A percentile compares a stretch with the other conserved stretches of the same genome.
Conservation (phyloP, 192 early-diverging fungal species). For the Backusella psychrophila region DNA sequence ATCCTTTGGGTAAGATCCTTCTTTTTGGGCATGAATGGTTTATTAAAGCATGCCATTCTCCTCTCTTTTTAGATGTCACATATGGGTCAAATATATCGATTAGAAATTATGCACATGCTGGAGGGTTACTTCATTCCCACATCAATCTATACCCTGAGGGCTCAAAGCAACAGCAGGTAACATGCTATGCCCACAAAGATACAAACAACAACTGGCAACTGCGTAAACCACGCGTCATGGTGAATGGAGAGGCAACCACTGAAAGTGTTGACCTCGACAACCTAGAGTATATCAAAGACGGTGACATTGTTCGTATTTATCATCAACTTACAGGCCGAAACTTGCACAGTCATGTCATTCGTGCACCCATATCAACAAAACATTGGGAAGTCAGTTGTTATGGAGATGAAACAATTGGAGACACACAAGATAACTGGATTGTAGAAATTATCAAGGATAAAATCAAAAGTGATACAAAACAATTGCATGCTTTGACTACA, state of each 20-base stretch:
- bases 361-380: slow-evolving; percentile 69
- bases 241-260: background rate
- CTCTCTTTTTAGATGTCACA: slow-evolving; percentile 63
- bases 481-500: slow-evolving; percentile 75
- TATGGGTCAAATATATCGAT: slow-evolving; percentile 87
- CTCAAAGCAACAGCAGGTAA: slow-evolving; percentile 96
- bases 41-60: background rate
- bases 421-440: slow-evolving; percentile 90
- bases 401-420: slow-evolving; percentile 69
- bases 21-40: background rate
- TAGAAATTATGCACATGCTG: slow-evolving; percentile 79
- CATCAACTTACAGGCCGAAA: slow-evolving; percentile 73
- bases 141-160: slow-evolving; percentile 78
- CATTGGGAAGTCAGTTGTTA: slow-evolving; percentile 92
- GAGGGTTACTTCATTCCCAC: slow-evolving; percentile 94
- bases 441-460: slow-evolving; percentile 80
- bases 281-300: slow-evolving; percentile 58
- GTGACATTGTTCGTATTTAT: slow-evolving; percentile 82
- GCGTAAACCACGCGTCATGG: slow-evolving; percentile 48
- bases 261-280: slow-evolving; percentile 28
- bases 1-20: slow-evolving; percentile 70
- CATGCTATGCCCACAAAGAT: slow-evolving; percentile 93
- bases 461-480: slow-evolving; percentile 35
- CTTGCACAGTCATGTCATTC: slow-evolving; percentile 83
- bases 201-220: slow-evolving; percentile 92